phyloP scores from a whole-genome alignment of 305 asterid genomes.

The Andrographis paniculata region DNA sequence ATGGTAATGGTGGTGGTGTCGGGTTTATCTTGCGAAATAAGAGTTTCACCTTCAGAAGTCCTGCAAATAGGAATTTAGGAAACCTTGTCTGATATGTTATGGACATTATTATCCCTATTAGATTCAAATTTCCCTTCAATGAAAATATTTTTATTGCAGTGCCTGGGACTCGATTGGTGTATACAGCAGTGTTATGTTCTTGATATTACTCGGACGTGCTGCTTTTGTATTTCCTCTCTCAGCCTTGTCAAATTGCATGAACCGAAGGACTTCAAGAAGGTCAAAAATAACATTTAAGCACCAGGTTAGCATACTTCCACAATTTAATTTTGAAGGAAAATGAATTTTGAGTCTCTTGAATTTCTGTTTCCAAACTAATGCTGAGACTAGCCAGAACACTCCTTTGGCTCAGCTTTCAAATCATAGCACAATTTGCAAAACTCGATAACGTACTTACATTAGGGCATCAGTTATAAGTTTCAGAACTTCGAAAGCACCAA shows the following conservation, averaged over 20 bases:
- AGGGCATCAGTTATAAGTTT: too few species aligned
- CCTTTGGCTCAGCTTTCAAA: too few species aligned
- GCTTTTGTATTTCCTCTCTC: constrained; percentile 93
- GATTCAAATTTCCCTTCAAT: background rate
- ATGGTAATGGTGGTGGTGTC: background rate
- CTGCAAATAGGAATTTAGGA: too few species aligned
- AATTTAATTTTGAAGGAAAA: background rate
- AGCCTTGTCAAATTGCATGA: constrained; percentile 60
- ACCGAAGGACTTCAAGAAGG: constrained; percentile 33
- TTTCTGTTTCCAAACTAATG: too few species aligned
- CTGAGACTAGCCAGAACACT: background rate
- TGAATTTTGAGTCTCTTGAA: constrained; percentile 1
- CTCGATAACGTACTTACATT: too few species aligned
- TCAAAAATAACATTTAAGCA: constrained; percentile 54
- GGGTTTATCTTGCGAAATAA: too few species aligned
- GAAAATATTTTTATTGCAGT: constrained; percentile 29
- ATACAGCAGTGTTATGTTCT: constrained; percentile 44
- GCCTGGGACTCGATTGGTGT: constrained; percentile 41
- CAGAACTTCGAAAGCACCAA: too few species aligned
- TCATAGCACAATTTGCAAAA: too few species aligned
- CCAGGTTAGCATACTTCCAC: constrained; percentile 39
- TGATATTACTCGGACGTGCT: constrained; percentile 79
- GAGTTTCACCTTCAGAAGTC: too few species aligned
- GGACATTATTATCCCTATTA: background rate
- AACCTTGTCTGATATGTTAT: too few species aligned